Conservation (phyloP, 202 grass and related monocot species). For the Hordeum pubiflorum region DNA sequence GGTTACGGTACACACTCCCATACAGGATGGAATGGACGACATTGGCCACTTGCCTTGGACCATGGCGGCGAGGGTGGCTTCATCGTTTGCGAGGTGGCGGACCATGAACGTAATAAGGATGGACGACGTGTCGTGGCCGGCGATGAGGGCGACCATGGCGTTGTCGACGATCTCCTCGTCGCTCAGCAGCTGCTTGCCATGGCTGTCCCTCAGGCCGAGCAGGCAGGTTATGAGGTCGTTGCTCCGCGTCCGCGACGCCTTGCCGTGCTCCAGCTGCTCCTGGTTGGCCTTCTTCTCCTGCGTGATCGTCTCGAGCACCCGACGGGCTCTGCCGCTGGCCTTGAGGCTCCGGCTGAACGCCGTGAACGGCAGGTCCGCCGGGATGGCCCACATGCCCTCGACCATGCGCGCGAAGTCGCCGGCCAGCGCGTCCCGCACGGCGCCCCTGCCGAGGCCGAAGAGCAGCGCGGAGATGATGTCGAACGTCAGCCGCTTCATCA, state of each 20-base stretch:
- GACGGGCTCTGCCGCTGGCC: slow-evolving; percentile 22
- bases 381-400: slow-evolving; percentile 34
- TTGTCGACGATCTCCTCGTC: slow-evolving; percentile 53
- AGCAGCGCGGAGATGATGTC: slow-evolving; percentile 34
- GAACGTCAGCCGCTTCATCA: slow-evolving; percentile 35
- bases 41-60: slow-evolving; percentile 21
- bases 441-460: slow-evolving; percentile 29
- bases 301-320: neutral
- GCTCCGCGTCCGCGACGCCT: neutral
- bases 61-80: slow-evolving; percentile 13
- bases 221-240: slow-evolving; percentile 44
- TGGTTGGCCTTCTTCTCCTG: slow-evolving; percentile 12
- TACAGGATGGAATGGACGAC: too few species aligned
- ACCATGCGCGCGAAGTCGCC: slow-evolving; percentile 17
- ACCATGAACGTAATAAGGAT: slow-evolving; percentile 48
- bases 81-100: slow-evolving; percentile 39
- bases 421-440: neutral
- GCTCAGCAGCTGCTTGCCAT: neutral
- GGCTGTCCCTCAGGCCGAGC: slow-evolving; percentile 3
- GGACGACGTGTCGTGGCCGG: slow-evolving; percentile 47
- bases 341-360: slow-evolving; percentile 34
- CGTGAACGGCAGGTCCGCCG: slow-evolving; percentile 37
- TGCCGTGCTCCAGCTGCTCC: slow-evolving; percentile 15
- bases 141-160: slow-evolving; percentile 7
- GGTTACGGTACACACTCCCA: too few species aligned